These are phyloP conservation scores for Priceomyces medius DNA, from an alignment of 805 yeast species.

Conservation along the genomic window DNA sequence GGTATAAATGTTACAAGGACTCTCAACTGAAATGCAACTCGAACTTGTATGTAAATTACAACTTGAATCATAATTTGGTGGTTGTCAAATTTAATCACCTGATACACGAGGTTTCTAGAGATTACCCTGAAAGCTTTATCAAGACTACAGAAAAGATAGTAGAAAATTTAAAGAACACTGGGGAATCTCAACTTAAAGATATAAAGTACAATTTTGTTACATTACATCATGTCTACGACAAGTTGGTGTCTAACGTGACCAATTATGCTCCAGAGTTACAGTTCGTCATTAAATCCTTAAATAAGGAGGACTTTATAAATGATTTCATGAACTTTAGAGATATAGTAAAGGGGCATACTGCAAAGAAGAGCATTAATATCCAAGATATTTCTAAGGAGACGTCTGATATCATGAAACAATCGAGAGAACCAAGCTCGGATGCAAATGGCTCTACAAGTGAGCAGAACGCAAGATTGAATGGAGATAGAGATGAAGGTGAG, in stretches of 20 bases:
- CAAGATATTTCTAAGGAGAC: background rate
- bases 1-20: conserved; percentile 19
- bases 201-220: conserved; percentile 19
- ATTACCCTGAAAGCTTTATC: conserved; percentile 11
- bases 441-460: background rate
- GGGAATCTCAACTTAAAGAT: background rate
- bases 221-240: conserved; percentile 24
- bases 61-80: conserved; percentile 20
- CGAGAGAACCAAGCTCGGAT: background rate
- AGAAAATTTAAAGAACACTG: conserved; percentile 4
- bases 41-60: conserved; percentile 20
- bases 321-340: conserved; percentile 29
- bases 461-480: conserved; percentile 11
- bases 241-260: conserved; percentile 15
- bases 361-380: conserved; percentile 7
- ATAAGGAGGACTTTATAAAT: conserved; percentile 25
- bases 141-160: conserved; percentile 6
- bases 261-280: conserved; percentile 18
- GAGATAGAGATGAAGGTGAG: conserved; percentile 13
- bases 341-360: conserved; percentile 3
- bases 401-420: conserved; percentile 4
- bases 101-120: conserved; percentile 10
- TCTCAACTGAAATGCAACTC: conserved; percentile 15
- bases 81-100: conserved; percentile 24
- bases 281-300: conserved; percentile 16